Evolutionary conservation across 805 yeast genomes (phyloP), one percentile per base, ranked within the genome.

Genomic region (Zygoascus bituminiphila): DNA sequence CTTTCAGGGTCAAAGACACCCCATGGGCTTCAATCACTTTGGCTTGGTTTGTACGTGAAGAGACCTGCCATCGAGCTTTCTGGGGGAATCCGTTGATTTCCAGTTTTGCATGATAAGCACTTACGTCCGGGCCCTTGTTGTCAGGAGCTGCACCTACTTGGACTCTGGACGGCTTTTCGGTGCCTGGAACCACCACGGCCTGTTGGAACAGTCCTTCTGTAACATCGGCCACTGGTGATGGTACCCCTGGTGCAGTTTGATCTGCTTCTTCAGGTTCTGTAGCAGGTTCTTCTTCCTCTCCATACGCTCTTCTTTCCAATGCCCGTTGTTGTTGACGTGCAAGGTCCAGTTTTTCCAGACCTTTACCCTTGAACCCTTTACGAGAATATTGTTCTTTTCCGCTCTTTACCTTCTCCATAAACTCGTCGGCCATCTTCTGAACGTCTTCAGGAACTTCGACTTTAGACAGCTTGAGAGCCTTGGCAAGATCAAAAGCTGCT

Each of bases 311-410:
- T 46, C 77, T 66, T 56, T 82, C 83, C 25, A 73, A 49, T 47
- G 69, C 69, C 51, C 77, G 68, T 42, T 74, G 70, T 43, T 71
- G 71, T 39, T 76, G 75, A 49, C 93, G 66, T 6, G 72, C 63
- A 51, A 79, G 78, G 51, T 86, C 89, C 38, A 89, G 67, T 53
- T 82, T 83, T 40, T 82, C 91, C 46, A 89, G 71, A 1, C 98
- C 98, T 55, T 84, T 82, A 19, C 98, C 98, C 2, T 96, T 95
- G 68, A 88, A 93, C 0, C 98, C 98, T 47, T 79, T 76, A 22
- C 77, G 74, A 21, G 46, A 45, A 50, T 77, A 72, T 56, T 73
- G 76, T 60, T 74, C 82, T 47, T 81, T 79, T 0, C 95, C 96
- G 1, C 69, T 61, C 53, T 80, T 79, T 51, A 86, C 71, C 49